A percentile compares a stretch with the other conserved stretches of the same genome.
Conservation (phyloP, 1,284 basidiomycete genomes). For the Stereum hirsutum region DNA sequence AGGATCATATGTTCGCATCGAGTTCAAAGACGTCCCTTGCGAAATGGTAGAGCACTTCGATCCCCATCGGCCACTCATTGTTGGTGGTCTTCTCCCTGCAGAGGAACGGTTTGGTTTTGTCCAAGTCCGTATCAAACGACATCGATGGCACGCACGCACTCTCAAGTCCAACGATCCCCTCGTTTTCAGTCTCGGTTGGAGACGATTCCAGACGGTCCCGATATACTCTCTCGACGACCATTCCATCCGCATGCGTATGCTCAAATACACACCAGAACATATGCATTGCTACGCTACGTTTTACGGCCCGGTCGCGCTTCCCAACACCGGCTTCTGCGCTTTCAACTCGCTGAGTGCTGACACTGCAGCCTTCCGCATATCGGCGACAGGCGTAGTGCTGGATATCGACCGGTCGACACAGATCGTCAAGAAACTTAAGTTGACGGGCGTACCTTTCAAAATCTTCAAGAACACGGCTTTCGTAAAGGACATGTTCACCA, state of each 20-base stretch:
- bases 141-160: slow-evolving; percentile 89
- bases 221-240: slow-evolving; percentile 97
- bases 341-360: slow-evolving; percentile 80
- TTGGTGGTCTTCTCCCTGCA: slow-evolving; percentile 87
- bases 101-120: slow-evolving; percentile 93
- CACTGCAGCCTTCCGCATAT: slow-evolving; percentile 76
- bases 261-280: slow-evolving; percentile 99
- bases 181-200: slow-evolving; percentile 93
- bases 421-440: slow-evolving; percentile 98
- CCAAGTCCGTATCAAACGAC: slow-evolving; percentile 93
- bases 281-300: slow-evolving; percentile 99
- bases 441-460: slow-evolving; percentile 93
- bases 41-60: slow-evolving; percentile 95
- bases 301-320: slow-evolving; percentile 83
- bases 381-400: slow-evolving; percentile 91
- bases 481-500: slow-evolving; percentile 95
- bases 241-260: slow-evolving; percentile 95
- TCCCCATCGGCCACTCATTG: slow-evolving; percentile 82
- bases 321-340: slow-evolving; percentile 97
- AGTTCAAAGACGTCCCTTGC: slow-evolving; percentile 77
- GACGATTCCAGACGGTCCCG: slow-evolving; percentile 91
- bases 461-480: slow-evolving; percentile 99
- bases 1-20: slow-evolving; percentile 92
- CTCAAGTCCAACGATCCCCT: slow-evolving; percentile 98
- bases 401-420: slow-evolving; percentile 88